A percentile compares a stretch with the other conserved stretches of the same genome.
Evolutionary conservation across 208 protist species (phyloP).

Genomic region (Wallacemonas sp.): DNA sequence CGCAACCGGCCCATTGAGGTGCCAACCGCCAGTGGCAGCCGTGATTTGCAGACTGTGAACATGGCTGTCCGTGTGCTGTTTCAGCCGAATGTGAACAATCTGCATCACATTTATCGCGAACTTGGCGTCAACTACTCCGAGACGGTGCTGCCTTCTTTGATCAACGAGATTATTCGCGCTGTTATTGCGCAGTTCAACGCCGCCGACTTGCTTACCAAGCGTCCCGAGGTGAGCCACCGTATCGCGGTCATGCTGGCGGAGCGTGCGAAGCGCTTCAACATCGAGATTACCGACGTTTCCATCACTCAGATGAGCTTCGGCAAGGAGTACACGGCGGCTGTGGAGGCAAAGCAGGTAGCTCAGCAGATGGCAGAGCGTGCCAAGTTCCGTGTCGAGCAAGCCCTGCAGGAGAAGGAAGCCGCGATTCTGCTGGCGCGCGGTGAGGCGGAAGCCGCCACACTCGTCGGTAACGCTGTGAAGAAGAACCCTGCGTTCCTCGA

Average conservation of each 20-base stretch:
- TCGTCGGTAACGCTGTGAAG: conserved; percentile 90
- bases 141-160: conserved; percentile 97
- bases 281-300: conserved; percentile 98
- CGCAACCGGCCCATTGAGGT: conserved; percentile 92
- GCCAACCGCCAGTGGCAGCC: conserved; percentile 85
- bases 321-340: conserved; percentile 94
- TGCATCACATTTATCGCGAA: conserved; percentile 95
- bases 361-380: conserved; percentile 96
- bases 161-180: conserved; percentile 98
- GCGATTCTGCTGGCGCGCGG: conserved; percentile 93
- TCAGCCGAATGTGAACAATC: conserved; percentile 90
- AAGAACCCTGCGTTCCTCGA: conserved; percentile 92
- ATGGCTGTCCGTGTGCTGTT: conserved; percentile 98
- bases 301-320: conserved; percentile 97
- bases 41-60: conserved; percentile 99
- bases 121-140: conserved; percentile 98
- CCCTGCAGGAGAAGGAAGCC: conserved; percentile 93
- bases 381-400: conserved; percentile 94
- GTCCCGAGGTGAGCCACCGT: conserved; percentile 91
- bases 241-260: conserved; percentile 94
- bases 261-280: conserved; percentile 96
- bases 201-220: conserved; percentile 97
- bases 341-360: conserved; percentile 96
- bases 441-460: conserved; percentile 90
- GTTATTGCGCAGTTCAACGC: conserved; percentile 99